Evolutionary conservation across 1,139 yeast species (phyloP), one percentile per base, ranked within the genome.

Genomic region (Diutina sp.): DNA sequence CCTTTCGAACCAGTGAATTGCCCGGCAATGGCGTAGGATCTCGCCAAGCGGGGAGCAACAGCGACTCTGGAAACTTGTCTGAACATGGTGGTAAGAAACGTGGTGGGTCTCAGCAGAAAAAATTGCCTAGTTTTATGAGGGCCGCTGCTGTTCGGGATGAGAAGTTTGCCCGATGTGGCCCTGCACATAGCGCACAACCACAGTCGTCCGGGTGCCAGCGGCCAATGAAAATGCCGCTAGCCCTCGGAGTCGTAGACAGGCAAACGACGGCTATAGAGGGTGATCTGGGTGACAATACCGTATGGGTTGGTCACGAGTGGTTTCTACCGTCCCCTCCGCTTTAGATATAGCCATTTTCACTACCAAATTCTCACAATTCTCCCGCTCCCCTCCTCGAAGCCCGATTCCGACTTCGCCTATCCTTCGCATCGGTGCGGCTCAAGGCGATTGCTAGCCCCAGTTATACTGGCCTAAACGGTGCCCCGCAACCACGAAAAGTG

Each of bases 1-100:
- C 72, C 72, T 65, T 71, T 75, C 58, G 66, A 58, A 58, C 81
- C 81, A 61, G 80, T 76, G 67, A 77, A 77, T 65, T 76, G 79
- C 60, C 80, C 80, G 58, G 80, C 76, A 63, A 76, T 71, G 44
- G 53, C 53, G 65, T 73, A 75, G 61, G 72, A 64, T 74, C 80
- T 76, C 65, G 77, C 62, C 60, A 76, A 69, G 68, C 72, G 73
- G 59, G 78, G 78, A 54, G 71, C 68, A 58, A 69, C 62, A 59
- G 67, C 62, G 62, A 66, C 66, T 64, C 64, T 67, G 64, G 73
- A 65, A 63, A 75, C 65, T 69, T 72, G 78, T 72, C 75, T 76
- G 64, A 76, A 74, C 80, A 76, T 76, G 52, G 45, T 56, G 55
- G 41, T 35, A 35, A 35, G 41, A 46, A 54, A 21, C 38, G 51